phyloP scores from a whole-genome alignment of 176 grass and related monocot species.

The Puya raimondii region DNA sequence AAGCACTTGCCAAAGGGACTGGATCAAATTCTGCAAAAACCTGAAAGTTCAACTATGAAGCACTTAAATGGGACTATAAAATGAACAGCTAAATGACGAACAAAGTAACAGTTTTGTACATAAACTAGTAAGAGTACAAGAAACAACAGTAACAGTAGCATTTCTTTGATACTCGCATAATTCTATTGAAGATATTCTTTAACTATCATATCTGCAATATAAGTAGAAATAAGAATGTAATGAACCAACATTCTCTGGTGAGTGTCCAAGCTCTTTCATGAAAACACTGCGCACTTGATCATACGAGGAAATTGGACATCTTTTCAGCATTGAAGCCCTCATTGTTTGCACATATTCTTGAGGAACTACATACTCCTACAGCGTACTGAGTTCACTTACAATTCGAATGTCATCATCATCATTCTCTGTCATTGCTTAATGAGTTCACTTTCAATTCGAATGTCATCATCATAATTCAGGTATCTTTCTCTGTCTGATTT shows the following conservation, averaged over 20 bases:
- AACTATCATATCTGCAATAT: not conserved
- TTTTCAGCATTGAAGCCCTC: conserved; percentile 86
- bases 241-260: conserved; percentile 55
- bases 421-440: too few species aligned
- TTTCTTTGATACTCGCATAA: not conserved
- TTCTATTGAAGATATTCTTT: not conserved
- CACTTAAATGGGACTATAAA: not conserved
- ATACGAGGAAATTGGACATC: conserved; percentile 73
- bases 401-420: too few species aligned
- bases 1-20: conserved; percentile 86
- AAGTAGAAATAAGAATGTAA: conserved; percentile 14
- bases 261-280: conserved; percentile 57
- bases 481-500: too few species aligned
- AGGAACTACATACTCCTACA: conserved; percentile 79
- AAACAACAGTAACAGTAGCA: not conserved
- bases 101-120: not conserved
- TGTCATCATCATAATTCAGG: too few species aligned
- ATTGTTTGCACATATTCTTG: conserved; percentile 78
- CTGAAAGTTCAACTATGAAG: conserved; percentile 24
- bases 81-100: conserved; percentile 3
- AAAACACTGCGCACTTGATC: conserved; percentile 61
- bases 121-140: not conserved
- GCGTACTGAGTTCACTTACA: not conserved
- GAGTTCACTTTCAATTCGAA: too few species aligned
- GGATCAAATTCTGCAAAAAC: conserved; percentile 90